Base-by-base conservation (phyloP, 495 filamentous ascomycete species). In the Aspergillus cristatus region DNA sequence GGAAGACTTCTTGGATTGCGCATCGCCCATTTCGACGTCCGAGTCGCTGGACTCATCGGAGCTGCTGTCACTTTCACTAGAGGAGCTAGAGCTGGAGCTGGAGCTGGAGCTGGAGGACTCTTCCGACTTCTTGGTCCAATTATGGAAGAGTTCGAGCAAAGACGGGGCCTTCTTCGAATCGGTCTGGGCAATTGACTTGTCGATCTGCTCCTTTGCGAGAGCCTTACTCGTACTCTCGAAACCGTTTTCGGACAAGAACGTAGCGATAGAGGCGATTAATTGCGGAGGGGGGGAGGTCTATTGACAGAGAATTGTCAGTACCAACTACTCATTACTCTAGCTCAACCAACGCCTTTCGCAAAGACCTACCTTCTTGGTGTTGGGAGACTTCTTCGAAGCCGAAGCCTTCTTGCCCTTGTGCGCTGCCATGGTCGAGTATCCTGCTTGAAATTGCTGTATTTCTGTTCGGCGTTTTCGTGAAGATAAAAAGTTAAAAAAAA, bases 181-280 rank as follows among this genome's bases (percentile, higher is more conserved):
- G 14, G 40, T 17, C 31, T 29, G 32, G 14, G 14, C 38, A 32
- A 47, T 26, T n/a, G 57, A 46, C 38, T 57, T 57, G 33, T 35
- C 48, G 13, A 49, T 37, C 47, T 56, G 51, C 42, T 85, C 77
- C 43, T 80, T 73, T 14, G 58, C 55, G 44, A 86, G 79, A 2
- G 75, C 65, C 41, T 65, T 56, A 40, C 71, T 74, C 18, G 83
- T 71, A 28, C 62, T 62, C 14, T 67, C 50, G 45, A 82, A 84
- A 20, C 76, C 74, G 53, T 80, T 72, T 28, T 80, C 73, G 43
- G 70, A 65, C 20, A 88, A 67, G 59, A 85, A 86, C 11, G 64
- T 60, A 20, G 74, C 72, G 45, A 88, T 69, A n/a, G 84, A 64
- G 28, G 75, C 70, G 42, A 86, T 51, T 12, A 88, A 58, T 50